Conservation (phyloP, 1,139 yeast genomes). For the Magnusiomyces tetraspermus region DNA sequence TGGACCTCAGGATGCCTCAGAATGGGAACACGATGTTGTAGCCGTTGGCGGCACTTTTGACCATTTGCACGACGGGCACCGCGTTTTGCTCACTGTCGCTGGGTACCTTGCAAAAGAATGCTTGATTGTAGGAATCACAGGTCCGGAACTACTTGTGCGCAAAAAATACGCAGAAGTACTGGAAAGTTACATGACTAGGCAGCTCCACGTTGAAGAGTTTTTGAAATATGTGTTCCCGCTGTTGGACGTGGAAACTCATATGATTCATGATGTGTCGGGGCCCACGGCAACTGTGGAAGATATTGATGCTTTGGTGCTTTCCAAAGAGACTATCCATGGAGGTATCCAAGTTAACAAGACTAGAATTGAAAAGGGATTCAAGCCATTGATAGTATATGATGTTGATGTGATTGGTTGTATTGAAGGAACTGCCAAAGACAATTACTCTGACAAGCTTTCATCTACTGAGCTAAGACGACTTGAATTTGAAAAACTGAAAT, state of each 20-base stretch:
- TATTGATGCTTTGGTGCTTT: slow-evolving; percentile 71
- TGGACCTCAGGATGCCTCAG: slow-evolving; percentile 5
- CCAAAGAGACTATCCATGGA: slow-evolving; percentile 71
- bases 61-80: slow-evolving; percentile 93
- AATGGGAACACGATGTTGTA: slow-evolving; percentile 22
- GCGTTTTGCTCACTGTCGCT: slow-evolving; percentile 66
- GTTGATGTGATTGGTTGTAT: slow-evolving; percentile 58
- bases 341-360: slow-evolving; percentile 61
- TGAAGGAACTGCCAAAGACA: slow-evolving; percentile 40
- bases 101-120: slow-evolving; percentile 47
- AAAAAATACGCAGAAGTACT: slow-evolving; percentile 64
- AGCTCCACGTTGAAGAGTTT: slow-evolving; percentile 40
- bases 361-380: slow-evolving; percentile 50
- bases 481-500: slow-evolving; percentile 22
- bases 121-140: slow-evolving; percentile 78
- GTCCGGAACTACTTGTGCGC: slow-evolving; percentile 58
- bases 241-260: slow-evolving; percentile 39
- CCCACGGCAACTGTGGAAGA: slow-evolving; percentile 77
- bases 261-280: slow-evolving; percentile 82
- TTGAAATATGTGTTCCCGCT: slow-evolving; percentile 40
- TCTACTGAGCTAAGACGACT: slow-evolving; percentile 51
- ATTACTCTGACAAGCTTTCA: slow-evolving; percentile 68
- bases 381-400: slow-evolving; percentile 44
- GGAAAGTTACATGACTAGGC: slow-evolving; percentile 50
- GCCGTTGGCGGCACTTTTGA: slow-evolving; percentile 93